phyloP scores from a whole-genome alignment of 371 early-diverging fungal genomes.

The Funneliformis caledonium region DNA sequence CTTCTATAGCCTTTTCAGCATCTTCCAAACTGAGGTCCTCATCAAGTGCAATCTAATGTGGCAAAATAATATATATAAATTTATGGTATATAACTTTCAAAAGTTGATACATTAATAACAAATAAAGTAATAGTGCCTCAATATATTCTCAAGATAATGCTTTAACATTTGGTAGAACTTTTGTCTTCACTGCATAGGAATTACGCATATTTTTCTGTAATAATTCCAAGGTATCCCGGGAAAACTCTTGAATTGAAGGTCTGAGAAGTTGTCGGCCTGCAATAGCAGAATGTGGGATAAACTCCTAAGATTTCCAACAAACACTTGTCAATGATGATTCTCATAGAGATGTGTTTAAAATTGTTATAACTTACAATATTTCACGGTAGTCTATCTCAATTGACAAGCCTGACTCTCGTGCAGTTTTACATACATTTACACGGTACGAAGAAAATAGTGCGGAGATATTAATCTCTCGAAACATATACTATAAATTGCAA shows the following conservation, averaged over 20 bases:
- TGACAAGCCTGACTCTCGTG: slow-evolving; percentile 27
- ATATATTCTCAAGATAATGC: too few relatives aligned
- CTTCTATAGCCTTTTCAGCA: not conserved
- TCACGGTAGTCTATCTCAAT: slow-evolving; percentile 30
- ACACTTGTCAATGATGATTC: slow-evolving; percentile 9
- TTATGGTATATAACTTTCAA: too few relatives aligned
- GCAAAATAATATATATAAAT: too few relatives aligned
- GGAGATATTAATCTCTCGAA: slow-evolving; percentile 25
- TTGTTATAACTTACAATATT: slow-evolving; percentile 34
- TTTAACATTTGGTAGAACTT: too few relatives aligned
- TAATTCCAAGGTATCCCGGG: too few relatives aligned
- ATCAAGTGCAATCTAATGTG: not conserved
- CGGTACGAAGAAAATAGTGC: slow-evolving; percentile 18
- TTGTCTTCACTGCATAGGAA: not conserved
- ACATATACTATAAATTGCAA: slow-evolving; percentile 18
- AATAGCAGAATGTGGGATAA: slow-evolving; percentile 15
- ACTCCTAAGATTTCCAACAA: slow-evolving; percentile 22
- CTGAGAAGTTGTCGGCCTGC: too few relatives aligned
- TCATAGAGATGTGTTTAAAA: not conserved
- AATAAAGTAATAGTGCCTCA: too few relatives aligned
- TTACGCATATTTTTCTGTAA: too few relatives aligned
- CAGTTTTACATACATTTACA: not conserved
- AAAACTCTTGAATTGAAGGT: too few relatives aligned
- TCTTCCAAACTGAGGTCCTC: not conserved
- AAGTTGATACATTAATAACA: too few relatives aligned